A percentile compares a stretch with the other conserved stretches of the same genome.
These are phyloP conservation scores for Chara braunii DNA, from an alignment of 139 green algal species.

Conservation along the genomic window DNA sequence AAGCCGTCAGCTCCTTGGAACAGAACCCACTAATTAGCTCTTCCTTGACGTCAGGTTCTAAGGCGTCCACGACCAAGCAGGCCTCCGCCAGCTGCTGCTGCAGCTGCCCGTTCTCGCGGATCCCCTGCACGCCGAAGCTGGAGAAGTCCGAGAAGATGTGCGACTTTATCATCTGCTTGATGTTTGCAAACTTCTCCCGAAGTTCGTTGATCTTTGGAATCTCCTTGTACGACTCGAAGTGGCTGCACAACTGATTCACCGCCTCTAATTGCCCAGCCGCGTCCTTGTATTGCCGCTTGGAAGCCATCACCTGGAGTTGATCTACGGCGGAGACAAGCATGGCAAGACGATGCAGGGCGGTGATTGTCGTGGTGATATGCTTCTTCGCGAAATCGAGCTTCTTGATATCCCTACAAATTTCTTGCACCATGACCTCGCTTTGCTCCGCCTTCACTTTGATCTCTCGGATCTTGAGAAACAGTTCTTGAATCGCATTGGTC, in stretches of 20 bases:
- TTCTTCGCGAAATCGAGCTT: slow-evolving; percentile 94
- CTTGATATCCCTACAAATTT: slow-evolving; percentile 93
- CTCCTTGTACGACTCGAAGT: slow-evolving; percentile 80
- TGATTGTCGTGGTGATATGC: slow-evolving; percentile 92
- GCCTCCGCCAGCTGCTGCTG: slow-evolving; percentile 75
- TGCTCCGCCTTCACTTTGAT: slow-evolving; percentile 84
- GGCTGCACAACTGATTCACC: slow-evolving; percentile 78
- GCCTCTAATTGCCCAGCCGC: slow-evolving; percentile 86
- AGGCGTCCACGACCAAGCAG: slow-evolving; percentile 82
- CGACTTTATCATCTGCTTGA: slow-evolving; percentile 36
- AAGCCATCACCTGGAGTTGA: slow-evolving; percentile 41
- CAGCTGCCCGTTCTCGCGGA: slow-evolving; percentile 54
- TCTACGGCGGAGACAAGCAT: slow-evolving; percentile 73
- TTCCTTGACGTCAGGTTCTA: slow-evolving; percentile 74
- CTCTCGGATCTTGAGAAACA: slow-evolving; percentile 68
- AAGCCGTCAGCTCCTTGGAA: slow-evolving; percentile 78
- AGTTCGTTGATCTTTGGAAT: slow-evolving; percentile 75
- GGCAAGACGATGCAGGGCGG: slow-evolving; percentile 75
- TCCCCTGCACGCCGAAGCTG: slow-evolving; percentile 25
- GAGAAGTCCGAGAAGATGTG: slow-evolving; percentile 54
- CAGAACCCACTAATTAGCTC: slow-evolving; percentile 82
- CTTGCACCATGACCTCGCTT: slow-evolving; percentile 89
- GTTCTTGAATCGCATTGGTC: slow-evolving; percentile 52
- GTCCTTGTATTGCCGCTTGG: slow-evolving; percentile 71
- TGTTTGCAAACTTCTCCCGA: slow-evolving; percentile 47